Evolutionary conservation across 2,329 filamentous ascomycete genomes (phyloP).

Genomic region (Penicillium nordicum): DNA sequence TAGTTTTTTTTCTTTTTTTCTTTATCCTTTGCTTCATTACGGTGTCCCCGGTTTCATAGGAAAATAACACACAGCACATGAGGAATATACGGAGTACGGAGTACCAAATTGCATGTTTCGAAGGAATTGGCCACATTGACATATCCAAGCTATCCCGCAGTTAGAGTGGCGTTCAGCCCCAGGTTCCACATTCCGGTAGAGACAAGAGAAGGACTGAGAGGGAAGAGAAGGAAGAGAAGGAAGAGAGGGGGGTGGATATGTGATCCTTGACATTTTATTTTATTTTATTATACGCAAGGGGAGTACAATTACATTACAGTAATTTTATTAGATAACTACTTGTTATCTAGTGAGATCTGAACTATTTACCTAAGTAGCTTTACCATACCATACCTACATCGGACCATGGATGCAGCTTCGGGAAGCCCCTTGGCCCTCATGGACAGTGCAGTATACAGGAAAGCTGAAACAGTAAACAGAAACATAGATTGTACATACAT

Average conservation of each 20-base stretch:
- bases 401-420: slow-evolving; percentile 2
- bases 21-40: neutral
- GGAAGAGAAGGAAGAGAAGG: neutral
- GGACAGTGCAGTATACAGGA: neutral
- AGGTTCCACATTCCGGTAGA: slow-evolving; percentile 19
- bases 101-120: neutral
- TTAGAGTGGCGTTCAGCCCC: slow-evolving; percentile 22
- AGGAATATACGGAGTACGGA: neutral
- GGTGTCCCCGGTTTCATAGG: neutral
- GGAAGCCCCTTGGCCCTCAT: slow-evolving; percentile 1
- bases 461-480: neutral
- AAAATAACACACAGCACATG: neutral
- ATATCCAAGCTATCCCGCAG: slow-evolving; percentile 1
- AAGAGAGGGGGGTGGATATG: slow-evolving; percentile 1
- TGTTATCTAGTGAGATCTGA: too few relatives aligned
- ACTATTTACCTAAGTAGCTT: neutral
- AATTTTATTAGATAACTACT: neutral
- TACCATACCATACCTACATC: neutral
- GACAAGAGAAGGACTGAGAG: neutral
- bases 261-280: neutral
- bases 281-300: slow-evolving; percentile 4
- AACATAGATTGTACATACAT: neutral
- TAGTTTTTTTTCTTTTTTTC: too few relatives aligned
- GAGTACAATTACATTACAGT: neutral
- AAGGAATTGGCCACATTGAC: neutral